phyloP scores from a whole-genome alignment of 1,284 basidiomycete species.

The Boletus sp. region DNA sequence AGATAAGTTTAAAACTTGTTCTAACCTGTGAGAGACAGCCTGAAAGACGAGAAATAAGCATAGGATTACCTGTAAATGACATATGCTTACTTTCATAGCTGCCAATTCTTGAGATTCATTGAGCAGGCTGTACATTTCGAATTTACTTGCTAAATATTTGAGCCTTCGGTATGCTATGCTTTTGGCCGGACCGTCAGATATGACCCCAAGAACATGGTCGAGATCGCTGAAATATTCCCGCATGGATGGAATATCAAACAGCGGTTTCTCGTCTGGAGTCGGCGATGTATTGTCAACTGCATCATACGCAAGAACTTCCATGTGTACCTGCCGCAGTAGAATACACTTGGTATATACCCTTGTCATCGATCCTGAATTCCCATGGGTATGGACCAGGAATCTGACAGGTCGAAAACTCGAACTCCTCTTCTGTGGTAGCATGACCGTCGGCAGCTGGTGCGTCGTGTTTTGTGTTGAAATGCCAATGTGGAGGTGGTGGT shows the following conservation, averaged over 20 bases:
- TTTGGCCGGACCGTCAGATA: slow-evolving; percentile 93
- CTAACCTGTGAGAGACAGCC: slow-evolving; percentile 47
- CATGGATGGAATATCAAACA: slow-evolving; percentile 81
- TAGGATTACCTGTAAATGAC: background rate
- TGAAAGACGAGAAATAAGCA: slow-evolving; percentile 32
- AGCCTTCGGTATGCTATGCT: slow-evolving; percentile 92
- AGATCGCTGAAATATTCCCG: slow-evolving; percentile 95
- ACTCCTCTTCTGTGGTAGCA: slow-evolving; percentile 45
- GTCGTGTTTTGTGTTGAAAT: slow-evolving; percentile 64
- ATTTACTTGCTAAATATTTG: slow-evolving; percentile 94
- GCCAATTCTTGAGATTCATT: slow-evolving; percentile 95
- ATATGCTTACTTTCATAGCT: slow-evolving; percentile 82
- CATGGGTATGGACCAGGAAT: slow-evolving; percentile 65
- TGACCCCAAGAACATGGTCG: slow-evolving; percentile 84
- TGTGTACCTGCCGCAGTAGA: slow-evolving; percentile 39
- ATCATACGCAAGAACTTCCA: background rate
- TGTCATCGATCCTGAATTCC: slow-evolving; percentile 75
- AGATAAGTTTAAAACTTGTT: slow-evolving; percentile 3
- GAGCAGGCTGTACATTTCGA: slow-evolving; percentile 88
- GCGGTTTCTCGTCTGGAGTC: slow-evolving; percentile 43
- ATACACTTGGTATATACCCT: slow-evolving; percentile 86
- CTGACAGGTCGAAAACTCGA: slow-evolving; percentile 63
- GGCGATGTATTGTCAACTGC: background rate
- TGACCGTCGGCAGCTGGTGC: slow-evolving; percentile 44
- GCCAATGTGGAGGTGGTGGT: slow-evolving; percentile 93